Percentiles rank a stretch among this genome's conserved stretches.
Evolutionary conservation across 2,329 filamentous ascomycete genomes (phyloP).

Genomic region (Teratosphaeria nubilosa): DNA sequence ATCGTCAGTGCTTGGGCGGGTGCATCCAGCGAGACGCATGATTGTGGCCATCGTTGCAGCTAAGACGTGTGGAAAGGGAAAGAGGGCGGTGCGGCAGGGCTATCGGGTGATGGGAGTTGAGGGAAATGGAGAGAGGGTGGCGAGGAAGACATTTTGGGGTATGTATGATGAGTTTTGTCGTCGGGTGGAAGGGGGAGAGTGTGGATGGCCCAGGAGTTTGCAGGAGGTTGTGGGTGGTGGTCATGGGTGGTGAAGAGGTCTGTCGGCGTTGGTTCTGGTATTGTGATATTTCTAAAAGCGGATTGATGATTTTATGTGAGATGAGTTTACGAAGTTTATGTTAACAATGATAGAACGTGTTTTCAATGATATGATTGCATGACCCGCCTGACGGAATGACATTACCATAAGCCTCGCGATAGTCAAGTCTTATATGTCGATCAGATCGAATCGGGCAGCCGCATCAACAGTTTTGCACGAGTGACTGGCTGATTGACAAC

Average conservation of each 20-base stretch:
- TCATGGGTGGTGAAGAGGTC: neutral
- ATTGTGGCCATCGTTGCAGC: conserved; percentile 6
- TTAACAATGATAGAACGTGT: too few relatives aligned
- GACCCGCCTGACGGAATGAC: too few relatives aligned
- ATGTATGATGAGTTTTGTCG: conserved; percentile 5
- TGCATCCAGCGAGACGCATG: conserved; percentile 3
- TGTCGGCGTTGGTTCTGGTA: too few relatives aligned
- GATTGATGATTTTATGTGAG: too few relatives aligned
- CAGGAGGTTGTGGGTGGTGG: neutral
- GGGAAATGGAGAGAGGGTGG: conserved; percentile 2
- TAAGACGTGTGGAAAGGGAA: conserved; percentile 4
- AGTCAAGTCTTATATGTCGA: too few relatives aligned
- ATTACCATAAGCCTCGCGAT: too few relatives aligned
- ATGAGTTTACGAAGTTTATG: too few relatives aligned
- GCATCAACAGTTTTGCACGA: neutral
- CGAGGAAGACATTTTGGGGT: conserved; percentile 5
- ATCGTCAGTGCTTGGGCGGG: neutral
- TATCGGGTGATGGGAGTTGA: conserved; percentile 1
- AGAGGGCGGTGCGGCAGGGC: conserved; percentile 3
- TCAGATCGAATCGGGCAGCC: too few relatives aligned
- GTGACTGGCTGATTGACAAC: neutral
- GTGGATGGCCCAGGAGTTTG: neutral
- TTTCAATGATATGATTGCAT: too few relatives aligned
- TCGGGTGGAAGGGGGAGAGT: neutral
- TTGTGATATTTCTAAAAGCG: too few relatives aligned